A percentile compares a stretch with the other conserved stretches of the same genome.
These are phyloP conservation scores for Fusarium hainanense DNA, from an alignment of 2,329 filamentous ascomycete genomes.

Conservation along the genomic window DNA sequence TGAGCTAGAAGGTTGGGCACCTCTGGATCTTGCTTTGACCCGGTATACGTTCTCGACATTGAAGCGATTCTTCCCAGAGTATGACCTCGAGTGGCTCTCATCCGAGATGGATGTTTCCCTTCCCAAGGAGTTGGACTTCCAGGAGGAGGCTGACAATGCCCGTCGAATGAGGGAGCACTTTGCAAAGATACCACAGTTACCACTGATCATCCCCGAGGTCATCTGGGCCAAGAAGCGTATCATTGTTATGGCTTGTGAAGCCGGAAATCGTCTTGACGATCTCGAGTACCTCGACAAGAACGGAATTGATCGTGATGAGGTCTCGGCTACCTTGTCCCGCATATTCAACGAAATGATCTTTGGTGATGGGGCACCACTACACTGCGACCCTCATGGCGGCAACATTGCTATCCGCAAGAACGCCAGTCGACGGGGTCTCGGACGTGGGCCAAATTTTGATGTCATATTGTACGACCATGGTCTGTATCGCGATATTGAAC, in stretches of 20 bases:
- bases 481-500: constrained; percentile 91
- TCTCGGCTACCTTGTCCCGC: constrained; percentile 86
- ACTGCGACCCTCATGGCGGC: constrained; percentile 96
- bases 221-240: constrained; percentile 90
- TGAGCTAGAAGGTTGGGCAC: constrained; percentile 86
- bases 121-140: constrained; percentile 91
- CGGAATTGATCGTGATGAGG: constrained; percentile 92
- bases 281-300: constrained; percentile 86
- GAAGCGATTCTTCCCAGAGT: constrained; percentile 95
- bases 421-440: constrained; percentile 61
- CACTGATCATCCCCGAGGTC: constrained; percentile 88
- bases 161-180: constrained; percentile 84
- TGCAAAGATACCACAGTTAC: constrained; percentile 75
- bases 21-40: constrained; percentile 87
- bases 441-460: constrained; percentile 81
- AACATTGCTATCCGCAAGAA: constrained; percentile 94
- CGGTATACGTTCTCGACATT: constrained; percentile 89
- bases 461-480: constrained; percentile 97
- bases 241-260: constrained; percentile 93
- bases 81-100: constrained; percentile 95
- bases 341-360: constrained; percentile 99
- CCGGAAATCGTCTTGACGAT: constrained; percentile 88
- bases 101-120: constrained; percentile 92
- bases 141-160: constrained; percentile 86
- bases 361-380: constrained; percentile 84